These are phyloP conservation scores for Erodium trifolium DNA, from an alignment of 441 rosid genomes.

Conservation along the genomic window DNA sequence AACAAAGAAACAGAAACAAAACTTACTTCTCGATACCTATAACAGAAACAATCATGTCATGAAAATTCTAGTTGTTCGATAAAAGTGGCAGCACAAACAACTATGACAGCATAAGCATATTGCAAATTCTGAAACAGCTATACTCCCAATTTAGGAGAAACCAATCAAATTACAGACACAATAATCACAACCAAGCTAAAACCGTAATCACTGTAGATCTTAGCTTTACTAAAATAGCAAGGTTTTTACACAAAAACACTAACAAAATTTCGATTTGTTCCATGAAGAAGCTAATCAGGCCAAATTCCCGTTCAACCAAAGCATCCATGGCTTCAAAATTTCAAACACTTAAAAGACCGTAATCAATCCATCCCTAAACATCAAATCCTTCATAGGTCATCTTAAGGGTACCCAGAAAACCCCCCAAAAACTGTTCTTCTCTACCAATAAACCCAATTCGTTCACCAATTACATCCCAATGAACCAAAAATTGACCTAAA, in stretches of 20 bases:
- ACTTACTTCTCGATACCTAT: neutral
- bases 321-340: neutral
- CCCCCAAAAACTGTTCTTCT: no score
- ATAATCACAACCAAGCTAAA: neutral
- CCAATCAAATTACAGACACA: neutral
- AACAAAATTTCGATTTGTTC: neutral
- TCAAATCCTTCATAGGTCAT: no score
- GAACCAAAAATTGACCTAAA: neutral
- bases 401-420: no score
- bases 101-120: neutral
- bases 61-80: neutral
- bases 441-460: no score
- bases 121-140: neutral
- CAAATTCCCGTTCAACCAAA: neutral
- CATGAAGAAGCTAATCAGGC: neutral
- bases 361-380: no score
- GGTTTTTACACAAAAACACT: neutral
- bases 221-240: neutral
- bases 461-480: neutral
- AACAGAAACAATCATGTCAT: neutral
- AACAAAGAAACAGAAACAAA: neutral
- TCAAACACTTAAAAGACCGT: no score
- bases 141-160: neutral
- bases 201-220: neutral
- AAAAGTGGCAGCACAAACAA: neutral